These are phyloP conservation scores for Aspergillus arachidicola DNA, from an alignment of 2,329 filamentous ascomycete species.

Conservation along the genomic window DNA sequence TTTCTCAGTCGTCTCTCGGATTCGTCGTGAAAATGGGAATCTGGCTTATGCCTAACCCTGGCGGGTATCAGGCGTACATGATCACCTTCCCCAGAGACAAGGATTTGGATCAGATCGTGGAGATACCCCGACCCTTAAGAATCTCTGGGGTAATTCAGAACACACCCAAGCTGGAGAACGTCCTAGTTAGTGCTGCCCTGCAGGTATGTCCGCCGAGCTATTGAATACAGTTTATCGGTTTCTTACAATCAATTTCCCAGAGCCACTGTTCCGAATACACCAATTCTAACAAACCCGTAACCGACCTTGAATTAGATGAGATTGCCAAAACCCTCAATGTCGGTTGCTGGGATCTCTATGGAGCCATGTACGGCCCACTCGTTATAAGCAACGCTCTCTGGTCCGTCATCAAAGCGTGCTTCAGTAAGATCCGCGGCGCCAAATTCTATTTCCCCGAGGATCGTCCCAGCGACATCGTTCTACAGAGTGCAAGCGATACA, in stretches of 20 bases:
- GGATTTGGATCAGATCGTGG: constrained; percentile 47
- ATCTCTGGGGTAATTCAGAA: constrained; percentile 48
- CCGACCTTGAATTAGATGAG: constrained; percentile 43
- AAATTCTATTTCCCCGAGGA: constrained; percentile 49
- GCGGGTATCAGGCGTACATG: constrained; percentile 49
- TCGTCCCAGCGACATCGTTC: constrained; percentile 34
- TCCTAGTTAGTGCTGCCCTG: constrained; percentile 46
- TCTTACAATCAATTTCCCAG: not conserved
- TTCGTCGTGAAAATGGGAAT: constrained; percentile 60
- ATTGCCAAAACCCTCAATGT: constrained; percentile 47
- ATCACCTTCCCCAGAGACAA: constrained; percentile 53
- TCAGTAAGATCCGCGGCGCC: constrained; percentile 45
- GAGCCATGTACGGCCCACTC: constrained; percentile 46
- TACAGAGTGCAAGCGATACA: constrained; percentile 31
- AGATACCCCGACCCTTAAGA: constrained; percentile 41
- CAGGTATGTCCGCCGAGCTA: not conserved
- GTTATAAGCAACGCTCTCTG: constrained; percentile 36
- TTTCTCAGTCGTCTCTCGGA: constrained; percentile 56
- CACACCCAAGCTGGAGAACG: constrained; percentile 50
- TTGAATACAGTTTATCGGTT: not conserved
- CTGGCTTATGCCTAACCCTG: constrained; percentile 57
- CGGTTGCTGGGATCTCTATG: constrained; percentile 57
- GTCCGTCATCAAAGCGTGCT: constrained; percentile 48
- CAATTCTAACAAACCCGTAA: constrained; percentile 34
- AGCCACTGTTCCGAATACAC: constrained; percentile 16